Conservation (phyloP, 352 stramenopile species). For the Vaucheria bursata region DNA sequence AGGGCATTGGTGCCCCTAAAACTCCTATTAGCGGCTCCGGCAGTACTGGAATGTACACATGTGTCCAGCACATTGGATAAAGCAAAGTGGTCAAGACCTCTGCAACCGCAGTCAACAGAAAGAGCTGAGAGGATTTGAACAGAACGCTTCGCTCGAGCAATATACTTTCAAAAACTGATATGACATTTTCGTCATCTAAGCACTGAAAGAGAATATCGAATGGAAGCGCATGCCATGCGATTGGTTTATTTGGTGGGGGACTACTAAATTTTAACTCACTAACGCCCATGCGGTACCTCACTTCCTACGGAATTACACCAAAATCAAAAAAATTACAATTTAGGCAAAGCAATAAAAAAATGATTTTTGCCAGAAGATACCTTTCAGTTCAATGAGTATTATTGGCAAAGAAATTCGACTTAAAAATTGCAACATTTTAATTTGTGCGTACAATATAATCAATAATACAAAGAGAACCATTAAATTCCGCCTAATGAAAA, state of each 20-base stretch:
- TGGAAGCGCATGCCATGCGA: slow-evolving; percentile 47
- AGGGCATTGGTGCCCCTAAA: slow-evolving; percentile 51
- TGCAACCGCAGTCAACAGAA: slow-evolving; percentile 42
- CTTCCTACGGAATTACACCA: slow-evolving; percentile 29
- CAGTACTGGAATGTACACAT: slow-evolving; percentile 57
- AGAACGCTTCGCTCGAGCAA: slow-evolving; percentile 50
- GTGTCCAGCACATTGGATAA: slow-evolving; percentile 52
- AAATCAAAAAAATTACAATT: too few relatives aligned
- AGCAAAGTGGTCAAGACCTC: slow-evolving; percentile 50
- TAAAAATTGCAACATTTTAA: too few relatives aligned
- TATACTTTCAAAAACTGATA: slow-evolving; percentile 45
- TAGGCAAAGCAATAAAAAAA: too few relatives aligned
- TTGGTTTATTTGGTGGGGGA: slow-evolving; percentile 51
- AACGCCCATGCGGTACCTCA: slow-evolving; percentile 50
- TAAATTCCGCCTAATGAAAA: too few relatives aligned
- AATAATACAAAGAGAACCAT: too few relatives aligned
- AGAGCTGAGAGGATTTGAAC: slow-evolving; percentile 51
- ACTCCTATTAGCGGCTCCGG: slow-evolving; percentile 51
- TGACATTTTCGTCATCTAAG: slow-evolving; percentile 50
- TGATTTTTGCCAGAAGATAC: too few relatives aligned
- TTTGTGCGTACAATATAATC: too few relatives aligned
- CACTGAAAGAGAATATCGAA: slow-evolving; percentile 53
- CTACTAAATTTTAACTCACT: slow-evolving; percentile 49
- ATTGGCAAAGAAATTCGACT: too few relatives aligned
- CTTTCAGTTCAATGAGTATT: too few relatives aligned